Evolutionary conservation across 1,139 yeast genomes (phyloP).

Genomic region (Magnusiomyces tetraspermus): DNA sequence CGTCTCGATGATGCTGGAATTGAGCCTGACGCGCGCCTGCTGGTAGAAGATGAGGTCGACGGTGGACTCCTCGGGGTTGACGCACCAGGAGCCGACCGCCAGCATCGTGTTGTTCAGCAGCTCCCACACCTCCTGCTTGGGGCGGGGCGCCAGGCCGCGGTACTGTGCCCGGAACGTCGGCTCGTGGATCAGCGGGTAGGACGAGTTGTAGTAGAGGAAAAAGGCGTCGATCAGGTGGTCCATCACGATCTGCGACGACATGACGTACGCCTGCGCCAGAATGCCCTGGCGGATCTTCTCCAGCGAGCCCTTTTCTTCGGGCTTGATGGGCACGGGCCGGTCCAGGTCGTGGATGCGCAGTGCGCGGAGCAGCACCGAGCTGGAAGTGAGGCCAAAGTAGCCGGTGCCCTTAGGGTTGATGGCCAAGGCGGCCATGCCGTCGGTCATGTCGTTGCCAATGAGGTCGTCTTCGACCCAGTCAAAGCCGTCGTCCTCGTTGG

Average conservation of each 20-base stretch:
- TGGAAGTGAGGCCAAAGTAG: conserved; percentile 54
- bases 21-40: conserved; percentile 38
- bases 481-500: conserved; percentile 42
- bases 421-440: conserved; percentile 50
- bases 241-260: conserved; percentile 27
- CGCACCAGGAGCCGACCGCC: conserved; percentile 57
- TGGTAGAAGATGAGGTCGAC: conserved; percentile 46
- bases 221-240: conserved; percentile 40
- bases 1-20: conserved; percentile 33
- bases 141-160: conserved; percentile 35
- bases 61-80: conserved; percentile 39
- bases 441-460: conserved; percentile 31
- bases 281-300: background rate
- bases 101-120: conserved; percentile 45
- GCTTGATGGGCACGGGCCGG: background rate
- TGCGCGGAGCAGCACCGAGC: conserved; percentile 37
- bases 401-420: conserved; percentile 45
- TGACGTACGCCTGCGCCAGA: conserved; percentile 4
- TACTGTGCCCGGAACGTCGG: conserved; percentile 43
- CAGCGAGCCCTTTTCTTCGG: background rate
- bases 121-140: conserved; percentile 41
- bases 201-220: conserved; percentile 45
- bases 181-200: conserved; percentile 53
- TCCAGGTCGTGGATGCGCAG: conserved; percentile 21
- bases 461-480: conserved; percentile 49